Conservation (phyloP, 179 eudicot genomes). For the Camellia oleifera region DNA sequence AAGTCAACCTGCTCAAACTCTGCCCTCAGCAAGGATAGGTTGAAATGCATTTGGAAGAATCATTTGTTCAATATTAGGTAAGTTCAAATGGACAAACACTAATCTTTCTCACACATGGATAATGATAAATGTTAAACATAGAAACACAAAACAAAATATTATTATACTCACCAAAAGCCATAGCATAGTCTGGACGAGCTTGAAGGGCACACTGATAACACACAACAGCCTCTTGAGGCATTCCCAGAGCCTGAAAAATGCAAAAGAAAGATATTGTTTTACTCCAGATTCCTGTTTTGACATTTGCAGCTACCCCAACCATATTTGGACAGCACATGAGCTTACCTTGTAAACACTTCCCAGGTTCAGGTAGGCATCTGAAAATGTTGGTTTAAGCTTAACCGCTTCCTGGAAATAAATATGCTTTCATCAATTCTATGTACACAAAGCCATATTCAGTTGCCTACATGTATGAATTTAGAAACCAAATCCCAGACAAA, state of each 20-base stretch:
- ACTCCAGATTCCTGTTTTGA: conserved; percentile 21
- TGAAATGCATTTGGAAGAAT: neutral
- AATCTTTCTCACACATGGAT: neutral
- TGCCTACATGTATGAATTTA: neutral
- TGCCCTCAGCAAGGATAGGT: neutral
- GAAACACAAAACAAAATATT: neutral
- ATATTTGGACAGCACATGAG: conserved; percentile 21
- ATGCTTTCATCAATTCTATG: conserved; percentile 2
- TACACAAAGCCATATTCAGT: conserved; percentile 4
- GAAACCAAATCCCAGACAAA: conserved; percentile 9
- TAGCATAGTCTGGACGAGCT: conserved; percentile 79
- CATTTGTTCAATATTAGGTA: neutral
- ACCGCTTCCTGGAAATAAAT: conserved; percentile 70
- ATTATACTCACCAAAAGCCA: conserved; percentile 73
- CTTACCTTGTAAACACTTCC: conserved; percentile 96
- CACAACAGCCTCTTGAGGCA: conserved; percentile 85
- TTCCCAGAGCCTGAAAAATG: conserved; percentile 74
- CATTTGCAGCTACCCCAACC: conserved; percentile 24
- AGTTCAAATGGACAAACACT: neutral
- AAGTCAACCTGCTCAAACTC: neutral
- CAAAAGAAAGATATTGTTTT: conserved; percentile 25
- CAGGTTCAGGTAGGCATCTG: conserved; percentile 82
- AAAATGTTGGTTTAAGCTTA: conserved; percentile 75
- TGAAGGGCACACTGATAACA: conserved; percentile 89
- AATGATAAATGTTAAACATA: neutral